Evolutionary conservation across 805 yeast species (phyloP), one percentile per base, ranked within the genome.

Genomic region (Saccharomycopsis fodiens): DNA sequence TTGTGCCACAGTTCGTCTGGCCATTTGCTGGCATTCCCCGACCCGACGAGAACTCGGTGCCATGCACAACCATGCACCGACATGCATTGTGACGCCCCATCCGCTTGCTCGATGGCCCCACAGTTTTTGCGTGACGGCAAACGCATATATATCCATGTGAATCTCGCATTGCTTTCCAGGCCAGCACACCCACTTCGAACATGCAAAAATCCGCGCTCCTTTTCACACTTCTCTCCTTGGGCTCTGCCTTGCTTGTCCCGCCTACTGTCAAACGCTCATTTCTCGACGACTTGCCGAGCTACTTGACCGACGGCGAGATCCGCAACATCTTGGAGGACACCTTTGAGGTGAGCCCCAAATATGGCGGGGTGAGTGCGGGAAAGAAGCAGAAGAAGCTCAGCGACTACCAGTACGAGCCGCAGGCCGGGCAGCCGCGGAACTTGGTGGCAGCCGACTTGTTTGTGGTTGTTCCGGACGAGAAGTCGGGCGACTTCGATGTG

Each of bases 401-500:
- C 15, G 47, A 44, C 23, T 44, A 44, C 23, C 23, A 25, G 2
- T 27, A 40, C 20, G 15, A 12, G 17, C 19, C 46, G 15, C 4
- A 43, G 10, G 41, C 38, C 13, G 45, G 37, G 2, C 29, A 43
- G 27, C 35, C 35, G 16, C 12, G 29, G 17, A 35, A 43, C 23
- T 41, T 23, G 16, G 21, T 25, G 3, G 27, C 29, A 2, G 29
- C 39, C 22, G 41, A 13, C 19, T n/a, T 5, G 12, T 44, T 38
- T 3, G 29, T 44, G 7, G 49, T 46, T 19, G 19, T 41, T 25
- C 49, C 49, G 12, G 46, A 46, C 19, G 40, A 35, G 23, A 42
- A 42, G 23, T 32, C 39, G 7, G 46, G 49, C 5, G 38, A 46
- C 22, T 46, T 46, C 25, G 45, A 45, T 10, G 42, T 46, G 10